Evolutionary conservation across 192 early-diverging fungal genomes (phyloP), one percentile per base, ranked within the genome.

Genomic region (Backusella macrospora): DNA sequence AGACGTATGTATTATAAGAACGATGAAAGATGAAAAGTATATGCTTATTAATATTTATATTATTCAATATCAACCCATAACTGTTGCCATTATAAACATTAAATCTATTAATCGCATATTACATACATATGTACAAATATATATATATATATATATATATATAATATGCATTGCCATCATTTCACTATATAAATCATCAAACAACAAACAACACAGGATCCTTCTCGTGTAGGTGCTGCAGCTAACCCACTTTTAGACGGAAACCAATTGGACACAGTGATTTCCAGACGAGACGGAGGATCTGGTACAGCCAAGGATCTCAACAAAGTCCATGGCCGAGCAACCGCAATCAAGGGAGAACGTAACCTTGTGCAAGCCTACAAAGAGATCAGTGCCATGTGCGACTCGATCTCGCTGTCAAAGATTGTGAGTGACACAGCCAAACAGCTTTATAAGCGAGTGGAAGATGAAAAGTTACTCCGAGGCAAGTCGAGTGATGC

Each of bases 181-280:
- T 0, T 34, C 29, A n/a, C n/a, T 52, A 18, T 39, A 26, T 14
- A 48, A 44, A 46, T 21, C 40, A 42, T 62, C 18, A 62, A 16
- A 39, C 62, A 40, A 40, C 42, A 1, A 18, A 55, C 34, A 45
- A 34, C 23, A 43, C 72, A 79, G 78, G 92, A 95, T 76, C 94
- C 93, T n/a, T 94, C 92, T 64, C 93, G 92, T 91, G 94, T 94
- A 46, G 95, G 96, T 84, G 91, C 89, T 9, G 87, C 90, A 14
- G 85, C 86, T 37, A 92, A 96, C 76, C 91, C 92, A 6, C 78
- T 95, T 10, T 86, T 95, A 34, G 93, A 90, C 10, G 89, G 89
- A 29, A 87, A 92, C 38, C 92, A 91, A 70, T 83, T 96, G 21
- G 95, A 96, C 70, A 96, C 95, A 15, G 85, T 90, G 18, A 96